phyloP scores from a whole-genome alignment of 2,329 filamentous ascomycete genomes.

The Leptosphaerulina australis region DNA sequence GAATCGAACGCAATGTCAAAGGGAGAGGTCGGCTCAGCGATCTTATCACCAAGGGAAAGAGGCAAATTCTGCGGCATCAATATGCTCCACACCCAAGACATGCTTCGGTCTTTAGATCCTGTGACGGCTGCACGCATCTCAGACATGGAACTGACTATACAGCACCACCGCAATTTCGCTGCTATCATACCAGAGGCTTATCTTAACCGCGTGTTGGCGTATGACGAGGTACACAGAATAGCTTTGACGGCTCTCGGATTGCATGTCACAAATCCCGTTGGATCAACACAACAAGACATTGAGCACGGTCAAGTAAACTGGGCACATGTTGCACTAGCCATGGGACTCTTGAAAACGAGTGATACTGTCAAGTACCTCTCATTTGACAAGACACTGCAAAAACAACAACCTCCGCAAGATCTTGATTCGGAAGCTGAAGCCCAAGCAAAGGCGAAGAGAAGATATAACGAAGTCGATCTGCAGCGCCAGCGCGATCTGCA shows the following conservation, averaged over 20 bases:
- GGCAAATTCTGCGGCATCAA: constrained; percentile 60
- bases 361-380: constrained; percentile 56
- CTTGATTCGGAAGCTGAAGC: constrained; percentile 13
- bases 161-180: constrained; percentile 27
- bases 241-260: constrained; percentile 60
- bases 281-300: constrained; percentile 7
- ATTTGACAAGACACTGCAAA: constrained; percentile 22
- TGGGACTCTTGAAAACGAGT: constrained; percentile 52
- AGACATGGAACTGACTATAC: constrained; percentile 27
- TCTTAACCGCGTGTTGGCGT: constrained; percentile 60
- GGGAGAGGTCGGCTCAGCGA: constrained; percentile 7
- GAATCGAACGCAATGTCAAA: constrained; percentile 19
- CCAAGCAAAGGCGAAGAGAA: constrained; percentile 16
- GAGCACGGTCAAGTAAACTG: constrained; percentile 41
- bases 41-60: constrained; percentile 25
- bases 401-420: constrained; percentile 13
- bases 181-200: constrained; percentile 38
- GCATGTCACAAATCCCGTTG: constrained; percentile 27
- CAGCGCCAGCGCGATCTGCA: constrained; percentile 61
- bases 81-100: constrained; percentile 67
- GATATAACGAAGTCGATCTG: constrained; percentile 20
- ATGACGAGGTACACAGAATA: constrained; percentile 66
- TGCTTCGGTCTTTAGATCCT: constrained; percentile 59
- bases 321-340: constrained; percentile 51
- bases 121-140: constrained; percentile 31